Evolutionary conservation across 1,139 yeast genomes (phyloP).

Genomic region (Blastobotrys apis): DNA sequence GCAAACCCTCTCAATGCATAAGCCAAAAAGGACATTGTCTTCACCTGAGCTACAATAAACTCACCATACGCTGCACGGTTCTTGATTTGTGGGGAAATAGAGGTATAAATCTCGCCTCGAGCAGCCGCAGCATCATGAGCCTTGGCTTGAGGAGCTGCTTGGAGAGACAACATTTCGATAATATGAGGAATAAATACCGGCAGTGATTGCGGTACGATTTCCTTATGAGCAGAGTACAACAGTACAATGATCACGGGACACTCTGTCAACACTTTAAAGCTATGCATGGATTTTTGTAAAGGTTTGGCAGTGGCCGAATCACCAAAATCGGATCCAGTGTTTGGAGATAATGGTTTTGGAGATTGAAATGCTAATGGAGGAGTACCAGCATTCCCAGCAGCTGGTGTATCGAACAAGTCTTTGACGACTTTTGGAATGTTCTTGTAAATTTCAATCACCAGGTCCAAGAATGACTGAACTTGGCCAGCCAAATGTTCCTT

Average conservation of each 20-base stretch:
- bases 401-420: constrained; percentile 48
- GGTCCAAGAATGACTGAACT: constrained; percentile 73
- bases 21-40: constrained; percentile 93
- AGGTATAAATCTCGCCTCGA: constrained; percentile 49
- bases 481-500: constrained; percentile 63
- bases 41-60: constrained; percentile 90
- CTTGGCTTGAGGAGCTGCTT: constrained; percentile 69
- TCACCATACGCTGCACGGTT: constrained; percentile 83
- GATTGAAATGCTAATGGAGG: constrained; percentile 35
- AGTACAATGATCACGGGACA: constrained; percentile 97
- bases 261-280: constrained; percentile 90
- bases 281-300: constrained; percentile 57
- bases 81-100: constrained; percentile 61
- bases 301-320: constrained; percentile 40
- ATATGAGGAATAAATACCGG: constrained; percentile 80
- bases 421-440: constrained; percentile 75
- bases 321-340: constrained; percentile 34
- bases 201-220: constrained; percentile 63
- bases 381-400: constrained; percentile 23
- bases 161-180: constrained; percentile 65
- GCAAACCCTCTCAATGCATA: constrained; percentile 87
- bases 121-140: constrained; percentile 61
- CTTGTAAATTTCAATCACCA: constrained; percentile 72
- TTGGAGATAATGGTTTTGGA: constrained; percentile 43
- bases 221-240: constrained; percentile 80